Evolutionary conservation across 148 eudicot species (phyloP).

Genomic region (Amaranthus palmeri): DNA sequence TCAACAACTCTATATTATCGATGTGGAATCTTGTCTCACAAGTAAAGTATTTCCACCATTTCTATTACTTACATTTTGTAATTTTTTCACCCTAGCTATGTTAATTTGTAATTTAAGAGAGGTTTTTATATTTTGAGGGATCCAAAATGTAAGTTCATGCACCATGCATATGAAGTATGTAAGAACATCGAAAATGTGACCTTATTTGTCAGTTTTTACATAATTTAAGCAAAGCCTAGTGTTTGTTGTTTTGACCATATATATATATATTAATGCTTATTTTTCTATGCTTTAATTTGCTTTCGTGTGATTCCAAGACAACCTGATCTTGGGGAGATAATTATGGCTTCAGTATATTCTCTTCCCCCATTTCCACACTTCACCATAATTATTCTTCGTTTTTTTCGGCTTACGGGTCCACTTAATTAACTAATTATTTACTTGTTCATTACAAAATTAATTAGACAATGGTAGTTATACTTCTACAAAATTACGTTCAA

Average conservation of each 20-base stretch:
- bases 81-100: too few species aligned
- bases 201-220: constrained; percentile 1
- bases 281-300: not conserved
- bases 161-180: not conserved
- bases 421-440: not conserved
- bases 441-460: too few species aligned
- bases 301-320: constrained; percentile 16
- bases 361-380: not conserved
- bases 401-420: not conserved
- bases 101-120: too few species aligned
- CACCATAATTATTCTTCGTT: not conserved
- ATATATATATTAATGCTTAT: too few species aligned
- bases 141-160: not conserved
- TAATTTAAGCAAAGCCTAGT: not conserved
- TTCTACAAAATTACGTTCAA: too few species aligned
- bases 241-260: too few species aligned
- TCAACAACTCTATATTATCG: too few species aligned
- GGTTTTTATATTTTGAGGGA: not conserved
- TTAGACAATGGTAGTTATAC: too few species aligned
- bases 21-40: too few species aligned
- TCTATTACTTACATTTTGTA: too few species aligned
- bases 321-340: constrained; percentile 15
- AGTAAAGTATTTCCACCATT: too few species aligned
- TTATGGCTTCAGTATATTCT: constrained; percentile 17
- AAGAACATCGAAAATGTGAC: constrained; percentile 1